Evolutionary conservation across 2,329 filamentous ascomycete species (phyloP).

Genomic region (Colletotrichum sublineola): DNA sequence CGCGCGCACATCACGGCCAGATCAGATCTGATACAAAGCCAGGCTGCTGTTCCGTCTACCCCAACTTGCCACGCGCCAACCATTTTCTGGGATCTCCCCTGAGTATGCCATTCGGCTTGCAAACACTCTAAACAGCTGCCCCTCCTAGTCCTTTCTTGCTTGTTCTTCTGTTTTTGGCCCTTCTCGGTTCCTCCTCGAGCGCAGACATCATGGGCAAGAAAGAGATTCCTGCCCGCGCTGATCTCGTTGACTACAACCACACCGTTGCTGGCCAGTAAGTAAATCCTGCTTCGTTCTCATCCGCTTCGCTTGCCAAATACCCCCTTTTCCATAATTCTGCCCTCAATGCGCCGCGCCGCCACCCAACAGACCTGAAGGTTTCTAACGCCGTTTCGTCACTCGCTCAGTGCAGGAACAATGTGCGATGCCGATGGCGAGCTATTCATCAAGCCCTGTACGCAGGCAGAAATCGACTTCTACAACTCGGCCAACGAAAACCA

Average conservation of each 20-base stretch:
- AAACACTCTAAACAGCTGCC: slow-evolving; percentile 20
- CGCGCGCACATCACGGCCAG: not conserved
- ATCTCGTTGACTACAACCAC: slow-evolving; percentile 77
- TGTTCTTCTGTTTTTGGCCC: not conserved
- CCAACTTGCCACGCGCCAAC: slow-evolving; percentile 7
- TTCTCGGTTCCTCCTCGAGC: not conserved
- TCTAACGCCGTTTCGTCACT: slow-evolving; percentile 28
- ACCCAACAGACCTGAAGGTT: not conserved
- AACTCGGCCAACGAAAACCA: slow-evolving; percentile 76
- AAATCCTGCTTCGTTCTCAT: not conserved
- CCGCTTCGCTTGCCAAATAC: not conserved
- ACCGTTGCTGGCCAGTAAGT: slow-evolving; percentile 89
- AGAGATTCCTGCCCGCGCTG: slow-evolving; percentile 67
- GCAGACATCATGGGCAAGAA: slow-evolving; percentile 33
- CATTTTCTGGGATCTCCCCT: slow-evolving; percentile 14
- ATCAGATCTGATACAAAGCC: not conserved
- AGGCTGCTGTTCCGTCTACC: not conserved
- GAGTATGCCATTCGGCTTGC: not conserved
- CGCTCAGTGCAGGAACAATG: slow-evolving; percentile 85
- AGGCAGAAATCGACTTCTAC: slow-evolving; percentile 91
- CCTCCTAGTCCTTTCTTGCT: not conserved
- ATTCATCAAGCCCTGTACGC: slow-evolving; percentile 94
- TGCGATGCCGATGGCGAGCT: slow-evolving; percentile 86
- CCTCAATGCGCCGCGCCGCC: slow-evolving; percentile 1
- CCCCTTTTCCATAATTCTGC: slow-evolving; percentile 7